Conservation (phyloP, 2,329 filamentous ascomycete genomes). For the Epichloe gansuensis region DNA sequence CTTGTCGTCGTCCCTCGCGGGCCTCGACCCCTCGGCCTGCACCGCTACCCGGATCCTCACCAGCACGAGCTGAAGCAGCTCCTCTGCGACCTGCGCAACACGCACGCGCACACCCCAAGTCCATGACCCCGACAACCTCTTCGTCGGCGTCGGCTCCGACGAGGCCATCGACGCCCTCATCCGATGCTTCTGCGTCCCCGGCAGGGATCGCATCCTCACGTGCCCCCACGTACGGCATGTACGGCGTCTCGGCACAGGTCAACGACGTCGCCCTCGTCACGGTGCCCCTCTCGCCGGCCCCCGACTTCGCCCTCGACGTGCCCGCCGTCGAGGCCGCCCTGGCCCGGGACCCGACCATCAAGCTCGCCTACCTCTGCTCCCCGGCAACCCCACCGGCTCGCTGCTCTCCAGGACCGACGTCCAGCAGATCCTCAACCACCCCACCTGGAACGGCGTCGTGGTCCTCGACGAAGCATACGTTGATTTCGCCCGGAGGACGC, state of each 20-base stretch:
- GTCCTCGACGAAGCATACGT: constrained; percentile 93
- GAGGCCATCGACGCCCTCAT: constrained; percentile 93
- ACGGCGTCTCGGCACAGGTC: constrained; percentile 82
- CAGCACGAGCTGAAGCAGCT: constrained; percentile 75
- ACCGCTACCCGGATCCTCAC: constrained; percentile 96
- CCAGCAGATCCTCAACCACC: constrained; percentile 62
- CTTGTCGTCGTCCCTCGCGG: constrained; percentile 21
- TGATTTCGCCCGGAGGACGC: constrained; percentile 70
- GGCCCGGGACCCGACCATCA: constrained; percentile 50
- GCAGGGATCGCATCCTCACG: constrained; percentile 78
- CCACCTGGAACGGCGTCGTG: constrained; percentile 89
- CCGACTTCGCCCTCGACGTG: constrained; percentile 63
- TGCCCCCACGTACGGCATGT: constrained; percentile 99
- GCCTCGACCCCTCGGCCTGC: constrained; percentile 62
- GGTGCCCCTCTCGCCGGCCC: constrained; percentile 64
- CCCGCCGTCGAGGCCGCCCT: constrained; percentile 55
- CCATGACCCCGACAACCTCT: constrained; percentile 69
- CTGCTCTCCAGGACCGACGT: constrained; percentile 67
- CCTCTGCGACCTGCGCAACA: constrained; percentile 80
- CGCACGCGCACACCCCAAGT: constrained; percentile 65
- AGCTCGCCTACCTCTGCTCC: constrained; percentile 85
- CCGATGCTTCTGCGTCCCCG: constrained; percentile 83
- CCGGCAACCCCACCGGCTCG: constrained; percentile 84
- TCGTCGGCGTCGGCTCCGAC: constrained; percentile 91
- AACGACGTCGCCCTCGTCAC: constrained; percentile 83